A percentile compares a stretch with the other conserved stretches of the same genome.
These are phyloP conservation scores for Backusella morwellensis DNA, from an alignment of 192 early-diverging fungal genomes.

Conservation along the genomic window DNA sequence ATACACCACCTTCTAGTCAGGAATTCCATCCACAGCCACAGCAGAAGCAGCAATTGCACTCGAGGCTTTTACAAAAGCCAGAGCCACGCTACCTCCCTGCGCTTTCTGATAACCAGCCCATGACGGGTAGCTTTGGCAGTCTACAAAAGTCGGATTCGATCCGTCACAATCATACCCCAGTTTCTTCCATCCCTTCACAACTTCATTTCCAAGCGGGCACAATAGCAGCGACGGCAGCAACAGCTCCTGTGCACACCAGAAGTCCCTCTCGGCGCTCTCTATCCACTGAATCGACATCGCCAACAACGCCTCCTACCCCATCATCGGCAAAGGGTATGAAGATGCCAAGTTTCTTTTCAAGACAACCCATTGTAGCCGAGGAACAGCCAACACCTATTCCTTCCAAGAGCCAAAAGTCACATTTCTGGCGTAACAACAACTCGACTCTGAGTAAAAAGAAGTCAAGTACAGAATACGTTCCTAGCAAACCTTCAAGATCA, in stretches of 20 bases:
- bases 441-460: background rate
- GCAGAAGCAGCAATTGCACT: constrained; percentile 34
- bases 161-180: background rate
- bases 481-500: background rate
- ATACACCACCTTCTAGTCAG: background rate
- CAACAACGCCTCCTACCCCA: background rate
- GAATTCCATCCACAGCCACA: constrained; percentile 16
- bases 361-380: background rate
- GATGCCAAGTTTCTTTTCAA: background rate
- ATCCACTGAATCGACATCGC: background rate
- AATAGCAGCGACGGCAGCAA: background rate
- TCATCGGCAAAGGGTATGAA: background rate
- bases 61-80: background rate
- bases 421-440: constrained; percentile 5
- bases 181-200: background rate
- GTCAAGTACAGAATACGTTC: background rate
- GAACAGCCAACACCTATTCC: background rate
- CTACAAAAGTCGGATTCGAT: background rate
- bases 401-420: background rate
- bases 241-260: background rate
- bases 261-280: background rate
- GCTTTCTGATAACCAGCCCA: background rate
- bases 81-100: background rate
- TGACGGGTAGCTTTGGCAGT: background rate
- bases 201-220: background rate